Evolutionary conservation across 371 early-diverging fungal genomes (phyloP).

Genomic region (Mortierella sp.): DNA sequence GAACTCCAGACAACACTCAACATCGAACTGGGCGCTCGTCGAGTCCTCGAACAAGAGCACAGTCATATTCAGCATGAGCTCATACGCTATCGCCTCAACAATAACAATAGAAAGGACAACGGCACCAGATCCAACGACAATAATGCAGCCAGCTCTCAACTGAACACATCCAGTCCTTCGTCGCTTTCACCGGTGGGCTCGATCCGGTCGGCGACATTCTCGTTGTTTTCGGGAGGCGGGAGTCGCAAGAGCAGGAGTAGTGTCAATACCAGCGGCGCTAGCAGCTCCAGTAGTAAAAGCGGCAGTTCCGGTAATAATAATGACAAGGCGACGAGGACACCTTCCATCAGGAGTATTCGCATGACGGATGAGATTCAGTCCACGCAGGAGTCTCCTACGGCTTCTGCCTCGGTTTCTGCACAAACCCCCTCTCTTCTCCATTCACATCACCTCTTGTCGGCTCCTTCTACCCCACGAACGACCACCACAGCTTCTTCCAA

Average conservation of each 20-base stretch:
- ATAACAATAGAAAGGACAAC: not conserved
- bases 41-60: slow-evolving; percentile 33
- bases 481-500: not conserved
- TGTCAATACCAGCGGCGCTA: not conserved
- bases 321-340: not conserved
- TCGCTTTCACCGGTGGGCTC: slow-evolving; percentile 21
- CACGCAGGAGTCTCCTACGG: not conserved
- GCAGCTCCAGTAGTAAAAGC: not conserved
- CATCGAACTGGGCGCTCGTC: slow-evolving; percentile 27
- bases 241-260: slow-evolving; percentile 21
- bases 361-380: slow-evolving; percentile 6
- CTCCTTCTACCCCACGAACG: slow-evolving; percentile 7
- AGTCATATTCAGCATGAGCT: slow-evolving; percentile 28
- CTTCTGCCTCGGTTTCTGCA: not conserved
- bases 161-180: not conserved
- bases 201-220: slow-evolving; percentile 20
- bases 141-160: not conserved
- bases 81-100: slow-evolving; percentile 5
- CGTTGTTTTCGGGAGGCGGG: slow-evolving; percentile 25
- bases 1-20: slow-evolving; percentile 32
- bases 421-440: not conserved
- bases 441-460: not conserved
- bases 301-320: not conserved
- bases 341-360: slow-evolving; percentile 11
- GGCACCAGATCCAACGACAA: not conserved